Evolutionary conservation across 495 filamentous ascomycete genomes (phyloP).

Genomic region (Rhypophila decipiens): DNA sequence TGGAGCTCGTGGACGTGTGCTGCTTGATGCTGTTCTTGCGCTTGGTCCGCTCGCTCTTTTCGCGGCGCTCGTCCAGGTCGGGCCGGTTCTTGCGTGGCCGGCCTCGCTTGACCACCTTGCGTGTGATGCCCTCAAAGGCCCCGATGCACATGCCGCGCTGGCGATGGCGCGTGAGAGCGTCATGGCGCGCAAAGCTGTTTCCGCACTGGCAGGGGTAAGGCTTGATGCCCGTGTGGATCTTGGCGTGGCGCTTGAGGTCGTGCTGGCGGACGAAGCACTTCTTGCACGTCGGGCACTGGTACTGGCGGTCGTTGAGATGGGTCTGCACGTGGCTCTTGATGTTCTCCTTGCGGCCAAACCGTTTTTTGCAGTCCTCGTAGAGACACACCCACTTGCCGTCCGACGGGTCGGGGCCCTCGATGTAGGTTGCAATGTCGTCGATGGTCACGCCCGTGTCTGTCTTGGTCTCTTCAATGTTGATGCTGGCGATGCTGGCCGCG

Average conservation of each 20-base stretch:
- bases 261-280: slow-evolving; percentile 97
- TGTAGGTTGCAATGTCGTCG: slow-evolving; percentile 81
- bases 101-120: slow-evolving; percentile 48
- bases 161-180: slow-evolving; percentile 87
- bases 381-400: slow-evolving; percentile 83
- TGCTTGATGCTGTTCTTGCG: slow-evolving; percentile 44
- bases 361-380: slow-evolving; percentile 72
- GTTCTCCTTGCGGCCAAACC: slow-evolving; percentile 91
- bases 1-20: slow-evolving; percentile 34
- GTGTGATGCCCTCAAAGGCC: slow-evolving; percentile 75
- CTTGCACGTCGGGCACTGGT: slow-evolving; percentile 76
- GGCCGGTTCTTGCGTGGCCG: slow-evolving; percentile 42
- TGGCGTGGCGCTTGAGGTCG: slow-evolving; percentile 92
- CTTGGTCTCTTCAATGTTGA: slow-evolving; percentile 50
- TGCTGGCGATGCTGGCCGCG: slow-evolving; percentile 48
- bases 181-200: slow-evolving; percentile 84
- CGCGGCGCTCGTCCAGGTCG: slow-evolving; percentile 56
- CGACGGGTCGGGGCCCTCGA: slow-evolving; percentile 66
- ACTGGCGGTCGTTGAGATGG: slow-evolving; percentile 92
- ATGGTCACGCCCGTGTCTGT: slow-evolving; percentile 70
- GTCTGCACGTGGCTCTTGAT: slow-evolving; percentile 97
- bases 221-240: slow-evolving; percentile 91
- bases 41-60: slow-evolving; percentile 53
- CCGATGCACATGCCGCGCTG: slow-evolving; percentile 94
- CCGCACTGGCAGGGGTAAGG: slow-evolving; percentile 88